Conservation (phyloP, 2,329 filamentous ascomycete genomes). For the Pseudogymnoascus sp. region DNA sequence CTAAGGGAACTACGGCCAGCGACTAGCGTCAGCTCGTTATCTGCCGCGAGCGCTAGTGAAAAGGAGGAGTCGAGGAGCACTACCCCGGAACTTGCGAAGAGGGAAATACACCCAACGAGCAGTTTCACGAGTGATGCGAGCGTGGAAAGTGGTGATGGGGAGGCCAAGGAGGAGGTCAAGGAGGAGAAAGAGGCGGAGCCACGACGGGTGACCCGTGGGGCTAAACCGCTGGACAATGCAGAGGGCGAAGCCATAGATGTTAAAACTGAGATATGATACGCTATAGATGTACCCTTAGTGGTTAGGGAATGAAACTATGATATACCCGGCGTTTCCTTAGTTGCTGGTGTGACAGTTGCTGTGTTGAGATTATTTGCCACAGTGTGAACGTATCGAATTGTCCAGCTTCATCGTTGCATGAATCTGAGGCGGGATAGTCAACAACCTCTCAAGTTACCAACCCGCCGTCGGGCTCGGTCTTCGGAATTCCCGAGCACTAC, state of each 20-base stretch:
- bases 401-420: neutral
- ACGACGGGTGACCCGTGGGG: neutral
- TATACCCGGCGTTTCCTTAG: neutral
- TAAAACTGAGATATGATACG: slow-evolving; percentile 3
- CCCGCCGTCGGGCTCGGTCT: neutral
- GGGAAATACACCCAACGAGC: neutral
- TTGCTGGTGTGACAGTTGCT: neutral
- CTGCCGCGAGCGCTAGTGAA: neutral
- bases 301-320: neutral
- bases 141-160: neutral
- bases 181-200: neutral
- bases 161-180: neutral
- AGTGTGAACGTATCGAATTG: neutral
- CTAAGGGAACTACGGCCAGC: neutral
- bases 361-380: neutral
- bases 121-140: neutral
- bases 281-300: slow-evolving; percentile 5
- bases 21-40: neutral
- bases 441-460: neutral
- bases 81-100: neutral
- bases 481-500: neutral
- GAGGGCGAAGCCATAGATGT: neutral
- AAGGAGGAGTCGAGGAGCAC: neutral
- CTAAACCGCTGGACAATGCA: neutral
- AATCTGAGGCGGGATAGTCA: neutral